Evolutionary conservation across 1,284 basidiomycete genomes (phyloP).

Genomic region (Heliocybe sulcata): DNA sequence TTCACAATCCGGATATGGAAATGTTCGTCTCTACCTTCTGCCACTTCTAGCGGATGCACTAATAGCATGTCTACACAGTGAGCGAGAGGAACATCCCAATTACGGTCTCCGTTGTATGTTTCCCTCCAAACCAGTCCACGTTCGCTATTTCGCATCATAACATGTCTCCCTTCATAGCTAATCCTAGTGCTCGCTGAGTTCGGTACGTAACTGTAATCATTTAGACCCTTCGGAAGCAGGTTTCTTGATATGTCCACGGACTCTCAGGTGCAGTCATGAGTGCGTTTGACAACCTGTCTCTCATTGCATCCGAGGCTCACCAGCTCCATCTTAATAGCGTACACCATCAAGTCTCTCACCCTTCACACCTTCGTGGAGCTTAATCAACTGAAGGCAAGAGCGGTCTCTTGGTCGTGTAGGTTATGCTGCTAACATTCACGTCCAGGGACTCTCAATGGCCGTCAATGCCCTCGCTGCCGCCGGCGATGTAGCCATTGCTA

Average conservation of each 20-base stretch:
- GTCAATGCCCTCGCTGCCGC: conserved; percentile 46
- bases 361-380: conserved; percentile 35
- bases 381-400: conserved; percentile 31
- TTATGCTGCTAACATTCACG: conserved; percentile 2
- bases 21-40: conserved; percentile 24
- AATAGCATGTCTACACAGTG: conserved; percentile 22
- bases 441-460: conserved; percentile 43
- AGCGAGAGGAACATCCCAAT: conserved; percentile 37
- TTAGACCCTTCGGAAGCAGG: background rate
- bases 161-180: conserved; percentile 16
- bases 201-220: conserved; percentile 19
- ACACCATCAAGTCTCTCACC: conserved; percentile 11
- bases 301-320: background rate
- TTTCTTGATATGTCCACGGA: background rate
- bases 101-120: conserved; percentile 31
- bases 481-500: conserved; percentile 43
- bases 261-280: background rate
- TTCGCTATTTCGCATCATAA: background rate
- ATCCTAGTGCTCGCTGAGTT: conserved; percentile 42
- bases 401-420: background rate
- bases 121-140: too few relatives aligned
- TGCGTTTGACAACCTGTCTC: background rate
- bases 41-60: background rate
- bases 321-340: conserved; percentile 5
- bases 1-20: conserved; percentile 46